Percentiles rank a stretch among this genome's conserved stretches.
Evolutionary conservation across 1,139 yeast genomes (phyloP).

Genomic region (Yamadazyma blattariae): DNA sequence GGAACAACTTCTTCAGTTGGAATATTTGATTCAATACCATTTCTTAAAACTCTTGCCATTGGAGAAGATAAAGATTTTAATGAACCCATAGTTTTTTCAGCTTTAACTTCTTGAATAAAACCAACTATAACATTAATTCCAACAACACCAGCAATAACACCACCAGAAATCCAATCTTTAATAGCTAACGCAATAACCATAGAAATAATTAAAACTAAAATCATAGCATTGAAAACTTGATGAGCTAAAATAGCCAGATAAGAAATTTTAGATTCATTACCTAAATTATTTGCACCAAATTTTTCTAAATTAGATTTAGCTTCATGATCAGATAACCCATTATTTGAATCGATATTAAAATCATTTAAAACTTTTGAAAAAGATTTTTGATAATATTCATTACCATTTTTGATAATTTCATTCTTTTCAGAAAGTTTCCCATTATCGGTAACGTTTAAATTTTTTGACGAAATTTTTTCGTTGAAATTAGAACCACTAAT

Average conservation of each 20-base stretch:
- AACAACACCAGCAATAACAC: conserved; percentile 30
- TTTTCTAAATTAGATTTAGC: conserved; percentile 20
- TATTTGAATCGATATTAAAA: conserved; percentile 33
- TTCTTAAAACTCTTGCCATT: conserved; percentile 38
- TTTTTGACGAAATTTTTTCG: background rate
- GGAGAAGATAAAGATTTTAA: conserved; percentile 30
- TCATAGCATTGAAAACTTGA: conserved; percentile 39
- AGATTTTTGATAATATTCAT: conserved; percentile 5
- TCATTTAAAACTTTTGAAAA: conserved; percentile 7
- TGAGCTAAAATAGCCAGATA: conserved; percentile 36
- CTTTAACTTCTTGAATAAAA: conserved; percentile 33
- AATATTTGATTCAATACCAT: conserved; percentile 33
- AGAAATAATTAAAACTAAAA: conserved; percentile 33
- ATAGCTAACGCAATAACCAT: conserved; percentile 35
- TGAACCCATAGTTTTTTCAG: conserved; percentile 39
- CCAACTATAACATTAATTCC: conserved; percentile 29
- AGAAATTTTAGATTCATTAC: conserved; percentile 26
- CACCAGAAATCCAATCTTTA: conserved; percentile 28
- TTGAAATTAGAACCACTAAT: conserved; percentile 4
- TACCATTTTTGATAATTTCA: background rate
- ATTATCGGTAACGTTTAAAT: too few species aligned
- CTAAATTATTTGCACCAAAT: conserved; percentile 27
- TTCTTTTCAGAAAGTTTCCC: too few species aligned
- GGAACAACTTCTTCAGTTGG: conserved; percentile 46
- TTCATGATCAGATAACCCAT: conserved; percentile 42